Evolutionary conservation across 257 asterid genomes (phyloP).

Genomic region (Ehretia macrophylla): DNA sequence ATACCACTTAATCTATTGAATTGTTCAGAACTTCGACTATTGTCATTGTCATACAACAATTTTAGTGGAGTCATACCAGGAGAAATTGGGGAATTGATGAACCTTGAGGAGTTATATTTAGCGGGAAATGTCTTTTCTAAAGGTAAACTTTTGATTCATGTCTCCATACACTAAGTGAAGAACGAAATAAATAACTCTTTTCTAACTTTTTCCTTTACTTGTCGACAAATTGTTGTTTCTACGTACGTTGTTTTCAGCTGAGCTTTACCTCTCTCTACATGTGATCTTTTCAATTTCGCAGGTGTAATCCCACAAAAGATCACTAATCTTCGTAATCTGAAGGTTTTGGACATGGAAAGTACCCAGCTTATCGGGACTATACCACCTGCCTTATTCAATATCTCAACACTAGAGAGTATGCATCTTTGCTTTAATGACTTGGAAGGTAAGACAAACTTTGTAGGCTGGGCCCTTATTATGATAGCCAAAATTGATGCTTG

Average conservation of each 20-base stretch:
- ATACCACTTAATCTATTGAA: not conserved
- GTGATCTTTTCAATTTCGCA: slow-evolving; percentile 3
- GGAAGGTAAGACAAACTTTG: no score
- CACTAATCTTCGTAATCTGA: slow-evolving; percentile 20
- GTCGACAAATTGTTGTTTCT: not conserved
- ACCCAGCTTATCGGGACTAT: slow-evolving; percentile 22
- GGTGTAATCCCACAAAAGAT: slow-evolving; percentile 30
- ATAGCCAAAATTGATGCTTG: no score
- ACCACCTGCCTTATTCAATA: slow-evolving; percentile 24
- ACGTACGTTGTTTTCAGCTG: not conserved
- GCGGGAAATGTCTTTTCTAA: slow-evolving; percentile 5
- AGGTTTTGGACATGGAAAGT: accelerated
- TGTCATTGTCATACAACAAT: slow-evolving; percentile 10
- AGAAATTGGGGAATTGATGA: slow-evolving; percentile 16
- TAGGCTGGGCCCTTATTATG: no score
- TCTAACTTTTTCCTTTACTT: no score
- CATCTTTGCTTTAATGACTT: no score
- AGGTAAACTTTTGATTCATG: no score
- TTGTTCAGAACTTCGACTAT: not conserved
- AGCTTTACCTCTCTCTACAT: no score
- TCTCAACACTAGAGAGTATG: slow-evolving; percentile 15
- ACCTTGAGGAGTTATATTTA: slow-evolving; percentile 3
- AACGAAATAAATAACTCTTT: not conserved
- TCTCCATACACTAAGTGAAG: not conserved
- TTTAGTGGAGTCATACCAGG: slow-evolving; percentile 21